Percentiles rank a stretch among this genome's conserved stretches.
Evolutionary conservation across 2,329 filamentous ascomycete genomes (phyloP).

Genomic region (Fusarium sambucinum): DNA sequence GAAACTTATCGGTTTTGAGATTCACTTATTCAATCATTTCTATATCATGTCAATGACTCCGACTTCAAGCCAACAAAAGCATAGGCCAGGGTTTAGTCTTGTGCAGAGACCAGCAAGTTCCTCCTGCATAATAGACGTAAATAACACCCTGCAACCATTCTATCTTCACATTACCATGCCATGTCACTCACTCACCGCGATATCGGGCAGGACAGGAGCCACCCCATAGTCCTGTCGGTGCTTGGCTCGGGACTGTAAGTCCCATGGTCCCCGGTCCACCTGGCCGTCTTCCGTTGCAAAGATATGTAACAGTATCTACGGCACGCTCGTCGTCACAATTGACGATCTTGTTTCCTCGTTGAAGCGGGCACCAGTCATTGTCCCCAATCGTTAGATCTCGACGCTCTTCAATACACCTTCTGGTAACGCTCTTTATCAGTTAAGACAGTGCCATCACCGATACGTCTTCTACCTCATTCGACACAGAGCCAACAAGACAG

Average conservation of each 20-base stretch:
- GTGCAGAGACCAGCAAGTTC: neutral
- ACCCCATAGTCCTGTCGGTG: slow-evolving; percentile 24
- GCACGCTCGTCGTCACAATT: slow-evolving; percentile 37
- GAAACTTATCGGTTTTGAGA: neutral
- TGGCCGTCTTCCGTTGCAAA: slow-evolving; percentile 38
- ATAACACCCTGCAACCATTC: neutral
- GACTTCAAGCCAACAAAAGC: neutral
- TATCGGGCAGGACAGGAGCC: slow-evolving; percentile 42
- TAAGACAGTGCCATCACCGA: slow-evolving; percentile 3
- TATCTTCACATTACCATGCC: neutral
- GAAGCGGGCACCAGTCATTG: slow-evolving; percentile 41
- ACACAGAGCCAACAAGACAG: neutral
- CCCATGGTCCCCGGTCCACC: slow-evolving; percentile 35
- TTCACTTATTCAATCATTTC: neutral
- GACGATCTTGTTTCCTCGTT: slow-evolving; percentile 46
- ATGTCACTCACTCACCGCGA: slow-evolving; percentile 46
- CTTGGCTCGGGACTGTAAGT: slow-evolving; percentile 17
- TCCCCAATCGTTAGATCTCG: slow-evolving; percentile 12
- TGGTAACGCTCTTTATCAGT: slow-evolving; percentile 38
- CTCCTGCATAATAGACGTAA: neutral
- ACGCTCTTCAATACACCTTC: slow-evolving; percentile 7
- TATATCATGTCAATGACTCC: neutral
- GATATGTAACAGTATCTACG: slow-evolving; percentile 24
- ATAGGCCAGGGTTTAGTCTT: neutral
- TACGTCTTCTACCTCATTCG: neutral